Evolutionary conservation across 148 eudicot genomes (phyloP), one percentile per base, ranked within the genome.

Genomic region (Nyssa sinensis): DNA sequence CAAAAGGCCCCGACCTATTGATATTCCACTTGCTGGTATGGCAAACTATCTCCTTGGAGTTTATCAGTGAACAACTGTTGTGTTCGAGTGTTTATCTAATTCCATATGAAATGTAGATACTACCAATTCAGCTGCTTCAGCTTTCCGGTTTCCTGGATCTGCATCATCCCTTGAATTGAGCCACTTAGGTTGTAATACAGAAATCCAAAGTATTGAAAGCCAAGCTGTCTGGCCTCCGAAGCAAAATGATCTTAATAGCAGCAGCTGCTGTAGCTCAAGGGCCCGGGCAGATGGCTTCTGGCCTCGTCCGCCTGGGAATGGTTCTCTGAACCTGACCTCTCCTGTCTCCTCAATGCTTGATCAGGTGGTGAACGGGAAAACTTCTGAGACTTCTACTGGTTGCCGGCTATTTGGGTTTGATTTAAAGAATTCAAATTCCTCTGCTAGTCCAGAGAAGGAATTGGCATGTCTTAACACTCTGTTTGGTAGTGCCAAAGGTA

Each of bases 351-450:
- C 82, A 66, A 61, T 47, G 37, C 65, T 34, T 10, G 80, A 80
- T 55, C 88, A 77, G 77, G 63, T 60, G 39, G 83, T 80, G 41
- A 67, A 66, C 32, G 73, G 64, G 29, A 85, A 79, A 62, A 91
- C 72, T 75, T 23, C 66, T 19, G 91, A 89, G 66, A 69, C 64
- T 27, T 47, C 73, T 14, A 41, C 75, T 61, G 79, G 85, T 64
- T 91, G 93, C 72, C 79, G 95, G 41, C 63, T 94, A 80, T 94
- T 94, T 85, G 98, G 98, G 31, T 71, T 94, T 74, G 97, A 94
- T 55, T 77, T 94, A 73, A 81, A 60, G 62, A 72, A 60, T 67
- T 66, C 81, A n/a, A n/a, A n/a, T 30, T n/a, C 3, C 13, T 30
- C 30, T 35, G 49, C 69, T 33, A 35, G 21, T 37, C 62, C 47